Conservation (phyloP, 495 filamentous ascomycete species). For the Darksidea phi region DNA sequence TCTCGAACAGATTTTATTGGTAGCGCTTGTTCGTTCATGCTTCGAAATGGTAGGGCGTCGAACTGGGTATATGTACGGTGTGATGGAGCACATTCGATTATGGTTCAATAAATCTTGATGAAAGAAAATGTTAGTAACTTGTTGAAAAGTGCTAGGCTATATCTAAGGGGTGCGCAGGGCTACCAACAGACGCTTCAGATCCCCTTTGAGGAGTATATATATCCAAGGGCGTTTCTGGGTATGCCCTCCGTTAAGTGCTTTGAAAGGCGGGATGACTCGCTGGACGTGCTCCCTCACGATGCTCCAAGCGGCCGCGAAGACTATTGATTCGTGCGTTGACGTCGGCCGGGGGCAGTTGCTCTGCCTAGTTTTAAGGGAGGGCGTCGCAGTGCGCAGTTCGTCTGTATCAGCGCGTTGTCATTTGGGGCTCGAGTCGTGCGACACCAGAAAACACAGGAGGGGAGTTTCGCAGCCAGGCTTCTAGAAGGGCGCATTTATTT, state of each 20-base stretch:
- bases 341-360: not conserved
- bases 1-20: slow-evolving; percentile 10
- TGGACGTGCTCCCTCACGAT: not conserved
- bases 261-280: not conserved
- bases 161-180: not conserved
- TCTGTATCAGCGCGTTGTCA: not conserved
- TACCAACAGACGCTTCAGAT: not conserved
- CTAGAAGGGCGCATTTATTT: no score
- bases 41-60: slow-evolving; percentile 8
- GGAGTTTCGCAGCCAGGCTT: no score
- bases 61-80: not conserved
- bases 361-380: no score
- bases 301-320: not conserved
- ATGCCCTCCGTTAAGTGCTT: not conserved
- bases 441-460: no score
- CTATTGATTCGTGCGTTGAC: not conserved
- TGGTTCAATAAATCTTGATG: slow-evolving; percentile 1
- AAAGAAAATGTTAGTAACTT: slow-evolving; percentile 4
- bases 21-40: slow-evolving; percentile 2
- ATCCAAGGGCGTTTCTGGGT: no score
- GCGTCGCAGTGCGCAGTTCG: not conserved
- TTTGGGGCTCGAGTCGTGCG: not conserved
- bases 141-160: not conserved
- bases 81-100: not conserved
- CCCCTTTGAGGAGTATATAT: not conserved